Evolutionary conservation across 352 stramenopile genomes (phyloP).

Genomic region (Globisporangium yorkense): DNA sequence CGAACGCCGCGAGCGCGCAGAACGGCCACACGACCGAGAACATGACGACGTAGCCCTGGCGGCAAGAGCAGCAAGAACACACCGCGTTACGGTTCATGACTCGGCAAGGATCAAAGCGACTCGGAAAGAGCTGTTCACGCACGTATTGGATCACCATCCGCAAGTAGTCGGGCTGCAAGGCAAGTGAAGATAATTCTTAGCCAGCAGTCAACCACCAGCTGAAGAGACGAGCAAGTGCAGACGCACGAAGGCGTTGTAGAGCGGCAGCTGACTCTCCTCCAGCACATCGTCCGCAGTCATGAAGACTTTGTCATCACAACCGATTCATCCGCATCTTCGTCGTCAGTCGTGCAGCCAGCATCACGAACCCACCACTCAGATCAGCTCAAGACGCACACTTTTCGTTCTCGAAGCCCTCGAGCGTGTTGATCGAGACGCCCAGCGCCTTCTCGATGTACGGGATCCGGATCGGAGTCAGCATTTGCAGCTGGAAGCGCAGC

Average conservation of each 20-base stretch:
- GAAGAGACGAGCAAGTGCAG: background rate
- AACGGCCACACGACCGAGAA: slow-evolving; percentile 87
- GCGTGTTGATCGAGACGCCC: slow-evolving; percentile 59
- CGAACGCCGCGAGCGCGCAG: slow-evolving; percentile 66
- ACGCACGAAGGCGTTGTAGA: slow-evolving; percentile 82
- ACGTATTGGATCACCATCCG: slow-evolving; percentile 89
- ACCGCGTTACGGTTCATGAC: background rate
- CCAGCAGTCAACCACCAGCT: background rate
- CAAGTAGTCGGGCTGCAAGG: slow-evolving; percentile 63
- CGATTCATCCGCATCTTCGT: background rate
- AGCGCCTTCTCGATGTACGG: slow-evolving; percentile 83
- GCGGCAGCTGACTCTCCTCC: slow-evolving; percentile 70
- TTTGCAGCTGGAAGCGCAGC: slow-evolving; percentile 50
- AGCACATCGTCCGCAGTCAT: slow-evolving; percentile 83
- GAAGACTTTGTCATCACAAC: slow-evolving; percentile 32
- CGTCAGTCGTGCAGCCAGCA: background rate
- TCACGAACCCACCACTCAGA: background rate
- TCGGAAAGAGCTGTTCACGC: slow-evolving; percentile 5
- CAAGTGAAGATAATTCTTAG: background rate
- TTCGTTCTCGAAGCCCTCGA: slow-evolving; percentile 81
- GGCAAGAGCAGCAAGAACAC: background rate
- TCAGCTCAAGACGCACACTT: slow-evolving; percentile 32
- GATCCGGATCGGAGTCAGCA: slow-evolving; percentile 85
- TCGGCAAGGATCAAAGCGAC: background rate
- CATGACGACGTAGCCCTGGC: slow-evolving; percentile 84